A percentile compares a stretch with the other conserved stretches of the same genome.
phyloP scores from a whole-genome alignment of 768 basidiomycete genomes.

The Trametes villosa region DNA sequence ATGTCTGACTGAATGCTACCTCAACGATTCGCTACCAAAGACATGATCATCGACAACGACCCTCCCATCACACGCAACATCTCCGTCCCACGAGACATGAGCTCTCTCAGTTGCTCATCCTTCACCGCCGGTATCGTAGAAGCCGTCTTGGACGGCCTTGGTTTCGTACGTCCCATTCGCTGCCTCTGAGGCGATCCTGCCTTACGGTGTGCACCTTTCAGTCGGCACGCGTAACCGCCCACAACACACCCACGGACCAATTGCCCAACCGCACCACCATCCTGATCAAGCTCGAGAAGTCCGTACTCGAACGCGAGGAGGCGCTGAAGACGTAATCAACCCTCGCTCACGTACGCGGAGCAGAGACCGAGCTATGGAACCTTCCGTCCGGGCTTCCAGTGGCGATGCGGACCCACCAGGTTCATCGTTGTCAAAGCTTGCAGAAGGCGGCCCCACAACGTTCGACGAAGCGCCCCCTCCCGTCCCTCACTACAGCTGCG shows the following conservation, averaged over 20 bases:
- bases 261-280: constrained; percentile 91
- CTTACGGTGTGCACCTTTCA: constrained; percentile 35
- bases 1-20: background rate
- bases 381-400: background rate
- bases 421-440: background rate
- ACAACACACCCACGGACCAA: constrained; percentile 84
- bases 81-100: constrained; percentile 93
- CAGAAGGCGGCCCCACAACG: background rate
- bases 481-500: no score
- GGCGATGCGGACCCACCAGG: background rate
- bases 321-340: constrained; percentile 63
- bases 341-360: background rate
- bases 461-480: no score
- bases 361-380: background rate
- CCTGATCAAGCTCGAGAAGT: constrained; percentile 93
- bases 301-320: constrained; percentile 92
- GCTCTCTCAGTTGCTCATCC: constrained; percentile 93
- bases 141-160: constrained; percentile 91
- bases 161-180: constrained; percentile 72
- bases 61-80: constrained; percentile 90
- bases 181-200: background rate
- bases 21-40: constrained; percentile 41
- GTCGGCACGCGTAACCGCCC: constrained; percentile 97
- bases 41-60: constrained; percentile 99
- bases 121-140: constrained; percentile 97